Percentiles rank a stretch among this genome's conserved stretches.
These are phyloP conservation scores for Aspergillus sp. DNA, from an alignment of 2,329 filamentous ascomycete species.

Conservation along the genomic window DNA sequence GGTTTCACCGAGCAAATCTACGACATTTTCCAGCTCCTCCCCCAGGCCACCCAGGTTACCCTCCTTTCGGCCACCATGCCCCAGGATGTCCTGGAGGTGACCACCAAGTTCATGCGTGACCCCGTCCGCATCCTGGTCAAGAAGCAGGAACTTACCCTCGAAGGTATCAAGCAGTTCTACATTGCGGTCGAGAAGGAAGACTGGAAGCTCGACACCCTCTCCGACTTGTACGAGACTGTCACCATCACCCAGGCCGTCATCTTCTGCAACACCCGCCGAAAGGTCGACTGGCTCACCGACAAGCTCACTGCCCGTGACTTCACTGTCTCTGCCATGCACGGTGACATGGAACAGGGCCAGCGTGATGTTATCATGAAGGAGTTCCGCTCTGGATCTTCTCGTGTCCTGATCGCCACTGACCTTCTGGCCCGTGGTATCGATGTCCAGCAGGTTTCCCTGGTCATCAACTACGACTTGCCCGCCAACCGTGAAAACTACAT, in stretches of 20 bases:
- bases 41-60: slow-evolving; percentile 96
- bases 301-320: slow-evolving; percentile 98
- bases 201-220: slow-evolving; percentile 99
- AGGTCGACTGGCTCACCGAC: slow-evolving; percentile 99
- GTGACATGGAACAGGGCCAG: slow-evolving; percentile 97
- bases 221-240: slow-evolving; percentile 97
- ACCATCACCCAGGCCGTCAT: slow-evolving; percentile 99
- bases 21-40: slow-evolving; percentile 98
- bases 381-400: slow-evolving; percentile 97
- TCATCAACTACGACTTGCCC: slow-evolving; percentile 99
- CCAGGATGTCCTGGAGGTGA: slow-evolving; percentile 98
- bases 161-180: slow-evolving; percentile 99
- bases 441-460: slow-evolving; percentile 97
- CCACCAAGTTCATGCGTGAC: slow-evolving; percentile 99
- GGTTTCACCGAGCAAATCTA: slow-evolving; percentile 99
- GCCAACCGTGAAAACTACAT: slow-evolving; percentile 99
- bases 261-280: slow-evolving; percentile 99
- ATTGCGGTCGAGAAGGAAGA: slow-evolving; percentile 99
- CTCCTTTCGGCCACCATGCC: slow-evolving; percentile 98
- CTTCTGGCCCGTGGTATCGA: slow-evolving; percentile 98
- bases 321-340: slow-evolving; percentile 99
- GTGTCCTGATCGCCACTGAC: slow-evolving; percentile 97
- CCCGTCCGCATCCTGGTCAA: slow-evolving; percentile 98
- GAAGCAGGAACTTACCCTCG: slow-evolving; percentile 98
- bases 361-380: slow-evolving; percentile 99